These are phyloP conservation scores for Fusarium transvaalense DNA, from an alignment of 2,329 filamentous ascomycete genomes.

Conservation along the genomic window DNA sequence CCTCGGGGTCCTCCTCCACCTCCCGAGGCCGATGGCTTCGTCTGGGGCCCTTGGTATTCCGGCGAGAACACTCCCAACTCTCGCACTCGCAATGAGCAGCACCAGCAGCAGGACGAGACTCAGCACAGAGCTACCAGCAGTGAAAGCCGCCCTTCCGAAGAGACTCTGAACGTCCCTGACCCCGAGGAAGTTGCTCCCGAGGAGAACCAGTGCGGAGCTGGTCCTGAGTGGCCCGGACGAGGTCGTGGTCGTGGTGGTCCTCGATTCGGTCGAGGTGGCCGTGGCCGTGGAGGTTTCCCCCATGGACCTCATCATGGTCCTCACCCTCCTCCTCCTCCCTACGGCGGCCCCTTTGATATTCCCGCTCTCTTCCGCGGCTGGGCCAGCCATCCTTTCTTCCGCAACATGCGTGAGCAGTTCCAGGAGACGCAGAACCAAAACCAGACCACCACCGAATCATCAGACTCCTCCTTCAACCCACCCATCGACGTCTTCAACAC, in stretches of 20 bases:
- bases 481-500: conserved; percentile 83
- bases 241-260: conserved; percentile 42
- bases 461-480: conserved; percentile 72
- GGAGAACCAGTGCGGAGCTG: conserved; percentile 46
- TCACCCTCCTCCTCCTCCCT: conserved; percentile 33
- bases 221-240: conserved; percentile 41
- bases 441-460: conserved; percentile 54
- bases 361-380: conserved; percentile 56
- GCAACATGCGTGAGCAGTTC: conserved; percentile 56
- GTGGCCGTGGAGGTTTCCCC: conserved; percentile 41
- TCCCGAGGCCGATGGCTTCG: conserved; percentile 43
- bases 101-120: conserved; percentile 33
- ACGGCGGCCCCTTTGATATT: conserved; percentile 54
- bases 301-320: conserved; percentile 32
- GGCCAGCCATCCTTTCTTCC: conserved; percentile 58
- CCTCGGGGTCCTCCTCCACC: conserved; percentile 39
- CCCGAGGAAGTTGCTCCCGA: conserved; percentile 52
- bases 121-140: conserved; percentile 33
- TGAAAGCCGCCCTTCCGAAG: conserved; percentile 54
- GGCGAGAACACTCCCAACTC: conserved; percentile 45
- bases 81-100: conserved; percentile 33
- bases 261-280: conserved; percentile 39
- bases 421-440: conserved; percentile 30
- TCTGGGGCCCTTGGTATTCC: conserved; percentile 45
- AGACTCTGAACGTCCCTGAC: conserved; percentile 52